Evolutionary conservation across 2,329 filamentous ascomycete species (phyloP).

Genomic region (Epichloe scottii): DNA sequence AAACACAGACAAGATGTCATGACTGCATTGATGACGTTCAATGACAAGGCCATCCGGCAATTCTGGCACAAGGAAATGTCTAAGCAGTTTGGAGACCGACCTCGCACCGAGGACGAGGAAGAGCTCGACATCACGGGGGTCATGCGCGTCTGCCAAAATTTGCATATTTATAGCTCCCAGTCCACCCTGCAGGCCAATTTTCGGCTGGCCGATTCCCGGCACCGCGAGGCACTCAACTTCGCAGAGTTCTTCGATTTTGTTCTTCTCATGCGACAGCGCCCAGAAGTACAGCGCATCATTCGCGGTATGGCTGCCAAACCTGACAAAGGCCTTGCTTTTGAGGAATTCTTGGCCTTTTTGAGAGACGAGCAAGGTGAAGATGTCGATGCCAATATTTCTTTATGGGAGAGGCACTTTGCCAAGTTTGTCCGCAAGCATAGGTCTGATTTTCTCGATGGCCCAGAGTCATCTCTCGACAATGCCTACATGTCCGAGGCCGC

Average conservation of each 20-base stretch:
- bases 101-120: conserved; percentile 45
- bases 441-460: conserved; percentile 29
- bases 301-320: conserved; percentile 44
- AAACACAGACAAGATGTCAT: conserved; percentile 82
- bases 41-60: conserved; percentile 65
- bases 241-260: conserved; percentile 76
- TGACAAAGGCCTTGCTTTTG: conserved; percentile 52
- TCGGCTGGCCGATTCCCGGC: conserved; percentile 52
- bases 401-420: conserved; percentile 63
- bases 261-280: conserved; percentile 66
- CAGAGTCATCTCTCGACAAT: conserved; percentile 33
- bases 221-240: conserved; percentile 59
- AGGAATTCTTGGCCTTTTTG: conserved; percentile 68
- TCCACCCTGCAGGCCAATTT: conserved; percentile 65
- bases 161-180: conserved; percentile 84
- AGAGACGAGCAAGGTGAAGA: conserved; percentile 63
- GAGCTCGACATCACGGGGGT: conserved; percentile 67
- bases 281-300: conserved; percentile 69
- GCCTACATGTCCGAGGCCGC: conserved; percentile 60
- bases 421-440: conserved; percentile 52
- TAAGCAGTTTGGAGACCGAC: conserved; percentile 45
- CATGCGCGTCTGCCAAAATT: conserved; percentile 70
- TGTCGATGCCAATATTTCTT: conserved; percentile 47
- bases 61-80: conserved; percentile 84
- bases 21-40: conserved; percentile 76